phyloP scores from a whole-genome alignment of 2,329 filamentous ascomycete species.

The Penicillium oxalicum region DNA sequence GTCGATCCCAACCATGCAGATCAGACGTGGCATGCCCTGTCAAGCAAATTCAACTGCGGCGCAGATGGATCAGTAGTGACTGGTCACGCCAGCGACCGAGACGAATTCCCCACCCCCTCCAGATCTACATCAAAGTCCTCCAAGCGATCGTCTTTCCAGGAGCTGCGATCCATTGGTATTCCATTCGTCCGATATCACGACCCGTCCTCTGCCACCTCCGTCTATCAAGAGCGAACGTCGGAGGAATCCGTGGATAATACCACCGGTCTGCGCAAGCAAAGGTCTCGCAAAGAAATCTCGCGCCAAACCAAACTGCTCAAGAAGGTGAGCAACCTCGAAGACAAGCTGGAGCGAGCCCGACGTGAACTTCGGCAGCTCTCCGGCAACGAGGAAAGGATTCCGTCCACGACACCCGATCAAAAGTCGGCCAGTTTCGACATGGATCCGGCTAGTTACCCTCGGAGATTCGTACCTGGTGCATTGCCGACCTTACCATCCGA shows the following conservation, averaged over 20 bases:
- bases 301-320: conserved; percentile 54
- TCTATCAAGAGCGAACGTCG: conserved; percentile 14
- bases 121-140: conserved; percentile 22
- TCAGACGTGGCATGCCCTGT: conserved; percentile 30
- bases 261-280: conserved; percentile 39
- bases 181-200: conserved; percentile 27
- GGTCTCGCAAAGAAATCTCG: conserved; percentile 52
- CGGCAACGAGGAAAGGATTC: conserved; percentile 29
- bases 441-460: conserved; percentile 21
- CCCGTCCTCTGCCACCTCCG: conserved; percentile 14
- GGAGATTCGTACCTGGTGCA: conserved; percentile 39
- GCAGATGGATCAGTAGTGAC: conserved; percentile 10
- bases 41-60: conserved; percentile 27
- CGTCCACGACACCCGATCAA: conserved; percentile 9
- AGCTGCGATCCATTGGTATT: conserved; percentile 31
- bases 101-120: conserved; percentile 1
- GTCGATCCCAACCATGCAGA: conserved; percentile 24
- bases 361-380: conserved; percentile 49
- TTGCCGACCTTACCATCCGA: conserved; percentile 44
- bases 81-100: conserved; percentile 11
- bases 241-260: conserved; percentile 19
- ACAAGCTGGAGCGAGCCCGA: conserved; percentile 51
- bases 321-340: conserved; percentile 56
- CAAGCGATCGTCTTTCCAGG: conserved; percentile 31
- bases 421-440: conserved; percentile 21